Evolutionary conservation across 2,329 filamentous ascomycete species (phyloP), one percentile per base, ranked within the genome.

Genomic region (Lachnellula occidentalis): DNA sequence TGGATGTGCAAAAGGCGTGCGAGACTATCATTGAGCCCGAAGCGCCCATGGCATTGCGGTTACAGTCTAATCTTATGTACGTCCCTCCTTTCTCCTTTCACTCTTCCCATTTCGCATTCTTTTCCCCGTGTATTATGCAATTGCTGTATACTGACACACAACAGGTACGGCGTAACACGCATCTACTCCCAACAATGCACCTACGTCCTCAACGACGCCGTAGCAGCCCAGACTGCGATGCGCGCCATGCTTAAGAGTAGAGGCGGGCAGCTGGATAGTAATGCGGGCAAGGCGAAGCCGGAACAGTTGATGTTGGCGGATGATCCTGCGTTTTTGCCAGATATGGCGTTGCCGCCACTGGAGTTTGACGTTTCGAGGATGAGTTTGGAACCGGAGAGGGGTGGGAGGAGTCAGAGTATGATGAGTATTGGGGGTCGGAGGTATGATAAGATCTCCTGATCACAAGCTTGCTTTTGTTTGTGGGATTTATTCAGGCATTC

Each of bases 121-220:
- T 24, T 24, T 24, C 2, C 24, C 24, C 7, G 5, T 24, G 24
- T 24, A 6, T 7, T 5, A 6, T 5, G 3, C 50, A 41, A 31
- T 41, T 14, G 31, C 14, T 8, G 36, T 37, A 15, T 15, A n/a
- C 59, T 70, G 36, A 65, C 51, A 36, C n/a, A 27, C 24, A 21
- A 21, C 15, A 83, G 80, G 27, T 92, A 87, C 68, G 92, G 92
- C 5, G 82, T 96, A 15, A 87, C 90, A 3, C 82, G 88, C 48
- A 91, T 97, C 17, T 96, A 90, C 69, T 78, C 82, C 24, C 88
- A 96, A 68, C 92, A 99, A 72, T 95, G 88, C 64, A 79, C 80
- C 37, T 99, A 96, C 69, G 83, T 96, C 22, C 82, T 96, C 46
- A 78, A 81, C 3, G 94, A 97, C 66, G 85, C 86, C 2, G 85